Evolutionary conservation across 805 yeast species (phyloP).

Genomic region (Yarrowia phangngaensis): DNA sequence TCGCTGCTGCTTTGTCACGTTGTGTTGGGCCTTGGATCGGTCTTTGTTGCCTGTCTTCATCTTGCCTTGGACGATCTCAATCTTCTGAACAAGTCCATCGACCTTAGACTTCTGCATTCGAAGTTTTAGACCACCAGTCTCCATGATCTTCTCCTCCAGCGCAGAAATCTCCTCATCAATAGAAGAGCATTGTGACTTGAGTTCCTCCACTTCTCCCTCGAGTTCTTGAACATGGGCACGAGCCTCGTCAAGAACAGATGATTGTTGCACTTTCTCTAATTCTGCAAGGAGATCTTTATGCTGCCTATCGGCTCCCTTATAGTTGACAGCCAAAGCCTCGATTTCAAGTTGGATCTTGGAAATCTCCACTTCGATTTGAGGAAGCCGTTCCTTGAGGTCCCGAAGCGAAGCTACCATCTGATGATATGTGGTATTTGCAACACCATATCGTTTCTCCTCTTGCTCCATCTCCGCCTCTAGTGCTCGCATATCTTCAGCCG

Average conservation of each 20-base stretch:
- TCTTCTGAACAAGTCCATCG: conserved; percentile 63
- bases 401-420: conserved; percentile 60
- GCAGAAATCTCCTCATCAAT: conserved; percentile 54
- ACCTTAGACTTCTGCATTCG: conserved; percentile 78
- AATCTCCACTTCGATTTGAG: conserved; percentile 60
- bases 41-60: conserved; percentile 55
- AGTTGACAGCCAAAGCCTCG: conserved; percentile 54
- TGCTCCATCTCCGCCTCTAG: conserved; percentile 51
- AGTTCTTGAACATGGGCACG: conserved; percentile 39
- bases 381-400: conserved; percentile 59
- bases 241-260: conserved; percentile 41
- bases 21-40: conserved; percentile 60
- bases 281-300: conserved; percentile 39
- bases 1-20: conserved; percentile 53
- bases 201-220: conserved; percentile 43
- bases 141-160: conserved; percentile 75
- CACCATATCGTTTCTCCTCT: conserved; percentile 53
- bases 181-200: conserved; percentile 55
- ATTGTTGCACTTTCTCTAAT: conserved; percentile 32
- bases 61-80: conserved; percentile 56
- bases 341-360: conserved; percentile 62
- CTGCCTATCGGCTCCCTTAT: conserved; percentile 46
- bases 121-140: conserved; percentile 84
- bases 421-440: conserved; percentile 44
- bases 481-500: conserved; percentile 54